Base-by-base conservation (phyloP, 2,329 filamentous ascomycete genomes). In the Coleophoma eucalyptorum region DNA sequence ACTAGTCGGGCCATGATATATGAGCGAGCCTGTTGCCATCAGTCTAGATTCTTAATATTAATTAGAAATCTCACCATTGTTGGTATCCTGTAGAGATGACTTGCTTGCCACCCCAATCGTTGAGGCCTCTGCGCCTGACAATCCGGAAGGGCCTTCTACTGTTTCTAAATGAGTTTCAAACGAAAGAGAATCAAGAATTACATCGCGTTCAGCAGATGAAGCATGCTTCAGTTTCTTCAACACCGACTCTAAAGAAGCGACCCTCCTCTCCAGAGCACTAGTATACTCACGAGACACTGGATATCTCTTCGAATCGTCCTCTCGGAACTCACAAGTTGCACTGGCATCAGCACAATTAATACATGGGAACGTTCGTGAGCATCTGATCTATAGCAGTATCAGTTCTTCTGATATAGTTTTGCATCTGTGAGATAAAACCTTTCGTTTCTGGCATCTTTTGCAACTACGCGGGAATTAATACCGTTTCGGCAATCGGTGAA, bases 1-100 rank as follows among this genome's bases (percentile, higher is more conserved):
- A 32, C 63, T 65, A 3, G 55, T 57, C 11, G 55, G 49, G 3
- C 55, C 53, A 11, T 61, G 53, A n/a, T 58, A 59, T 1, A 53
- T 38, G 1, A 58, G 53, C 4, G 56, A 54, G 1, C 56, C 58
- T 49, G 19, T n/a, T 6, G 26, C 20, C 13, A 18, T 19, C 21
- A 21, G 21, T 16, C 37, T 3, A 3, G 15, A 16, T 40, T 15
- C 37, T 16, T 4, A n/a, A n/a, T 11, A 44, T n/a, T 21, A n/a
- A 13, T 20, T 16, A 7, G 18, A 7, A n/a, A 11, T n/a, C 38
- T 5, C 18, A 42, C 46, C 46, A 16, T 49, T 18, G n/a, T 16
- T 15, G 10, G 13, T 49, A 42, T 19, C 12, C 15, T 49, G 20
- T 6, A 48, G 18, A 4, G 19, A 40, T n/a, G 37, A 18, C 15